A percentile compares a stretch with the other conserved stretches of the same genome.
Conservation (phyloP, 768 basidiomycete species). For the Russula olivacea region DNA sequence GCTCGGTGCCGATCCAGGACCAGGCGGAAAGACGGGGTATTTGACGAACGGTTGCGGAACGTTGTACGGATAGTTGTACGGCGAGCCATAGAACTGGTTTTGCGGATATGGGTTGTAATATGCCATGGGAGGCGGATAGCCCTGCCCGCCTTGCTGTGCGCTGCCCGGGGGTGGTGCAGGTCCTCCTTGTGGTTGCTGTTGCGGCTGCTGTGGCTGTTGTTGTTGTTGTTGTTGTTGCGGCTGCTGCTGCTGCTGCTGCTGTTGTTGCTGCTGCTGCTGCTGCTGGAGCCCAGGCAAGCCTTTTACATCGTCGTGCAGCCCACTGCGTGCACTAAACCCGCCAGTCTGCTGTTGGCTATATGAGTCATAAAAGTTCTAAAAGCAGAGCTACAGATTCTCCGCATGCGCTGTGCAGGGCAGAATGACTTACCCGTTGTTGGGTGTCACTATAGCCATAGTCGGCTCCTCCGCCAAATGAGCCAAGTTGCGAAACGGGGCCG, state of each 20-base stretch:
- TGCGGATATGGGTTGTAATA: constrained; percentile 68
- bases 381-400: constrained; percentile 25
- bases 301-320: constrained; percentile 74
- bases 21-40: constrained; percentile 68
- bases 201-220: constrained; percentile 28
- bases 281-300: constrained; percentile 56
- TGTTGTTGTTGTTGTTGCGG: constrained; percentile 55
- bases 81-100: constrained; percentile 69
- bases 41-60: constrained; percentile 68
- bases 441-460: constrained; percentile 68
- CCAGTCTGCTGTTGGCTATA: constrained; percentile 49
- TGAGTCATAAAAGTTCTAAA: constrained; percentile 70
- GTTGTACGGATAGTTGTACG: constrained; percentile 54
- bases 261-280: constrained; percentile 49
- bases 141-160: constrained; percentile 59
- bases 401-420: constrained; percentile 4
- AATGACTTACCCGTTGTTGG: constrained; percentile 50
- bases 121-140: constrained; percentile 52
- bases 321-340: constrained; percentile 60
- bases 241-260: constrained; percentile 47
- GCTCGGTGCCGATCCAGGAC: constrained; percentile 58
- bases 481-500: constrained; percentile 41
- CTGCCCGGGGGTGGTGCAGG: constrained; percentile 54
- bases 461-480: constrained; percentile 47
- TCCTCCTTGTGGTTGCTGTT: constrained; percentile 43